phyloP scores from a whole-genome alignment of 1,284 basidiomycete species.

The Bondarzewia mesenterica region DNA sequence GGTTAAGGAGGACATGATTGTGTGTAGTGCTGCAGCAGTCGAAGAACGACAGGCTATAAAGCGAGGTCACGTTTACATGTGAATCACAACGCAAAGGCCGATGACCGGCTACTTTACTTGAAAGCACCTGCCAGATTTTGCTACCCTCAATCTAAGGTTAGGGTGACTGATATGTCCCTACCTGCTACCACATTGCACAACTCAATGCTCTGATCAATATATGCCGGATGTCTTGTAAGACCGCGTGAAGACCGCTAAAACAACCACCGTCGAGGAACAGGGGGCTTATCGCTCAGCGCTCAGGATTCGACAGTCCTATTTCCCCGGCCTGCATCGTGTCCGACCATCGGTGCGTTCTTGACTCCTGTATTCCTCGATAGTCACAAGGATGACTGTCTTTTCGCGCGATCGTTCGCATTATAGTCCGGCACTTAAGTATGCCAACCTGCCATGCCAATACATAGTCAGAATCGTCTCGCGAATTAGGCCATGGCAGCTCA shows the following conservation, averaged over 20 bases:
- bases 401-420: not conserved
- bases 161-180: no score
- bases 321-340: not conserved
- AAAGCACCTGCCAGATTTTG: not conserved
- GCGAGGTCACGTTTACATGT: not conserved
- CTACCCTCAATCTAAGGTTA: not conserved
- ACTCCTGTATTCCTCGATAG: not conserved
- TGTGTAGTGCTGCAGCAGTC: no score
- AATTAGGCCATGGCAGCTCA: not conserved
- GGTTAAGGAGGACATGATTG: constrained; percentile 12
- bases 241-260: no score
- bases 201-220: no score
- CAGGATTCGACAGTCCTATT: not conserved
- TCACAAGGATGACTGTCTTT: no score
- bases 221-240: no score
- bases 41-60: not conserved
- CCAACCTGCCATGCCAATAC: no score
- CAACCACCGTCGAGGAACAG: no score
- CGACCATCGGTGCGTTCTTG: not conserved
- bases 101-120: not conserved
- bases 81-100: not conserved
- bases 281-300: not conserved
- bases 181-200: no score
- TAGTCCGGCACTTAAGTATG: not conserved
- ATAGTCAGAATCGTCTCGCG: no score